Base-by-base conservation (phyloP, 2,329 filamentous ascomycete genomes). In the Sodiomyces alkalinus region DNA sequence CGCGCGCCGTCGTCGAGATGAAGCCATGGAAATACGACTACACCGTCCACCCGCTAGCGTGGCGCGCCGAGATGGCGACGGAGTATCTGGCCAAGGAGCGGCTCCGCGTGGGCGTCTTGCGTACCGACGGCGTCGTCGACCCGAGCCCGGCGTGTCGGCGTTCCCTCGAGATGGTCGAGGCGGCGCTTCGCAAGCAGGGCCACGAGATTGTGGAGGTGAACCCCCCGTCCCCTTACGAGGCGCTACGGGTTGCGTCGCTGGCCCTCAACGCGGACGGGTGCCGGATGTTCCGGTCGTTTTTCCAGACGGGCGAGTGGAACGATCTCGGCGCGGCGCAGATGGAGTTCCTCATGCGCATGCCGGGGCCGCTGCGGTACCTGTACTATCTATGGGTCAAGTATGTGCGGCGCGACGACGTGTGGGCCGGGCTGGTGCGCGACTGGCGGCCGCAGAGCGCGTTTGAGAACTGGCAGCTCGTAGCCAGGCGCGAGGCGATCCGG, bases 341-440 rank as follows among this genome's bases (percentile, higher is more conserved):
- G 60, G 63, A 68, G 29, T 71, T 65, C 41, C 74, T 86, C 46
- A 82, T 85, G 58, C 62, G 60, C 22, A 64, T 92, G 10, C 78
- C 82, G 10, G 59, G 73, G 6, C 71, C 78, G 4, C 45, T 92
- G 40, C 82, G 83, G 48, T 92, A 79, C 49, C 44, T 90, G n/a
- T 82, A 92, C 57, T 90, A 85, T 48, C 68, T 85, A 5, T 94
- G 80, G 67, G 76, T 90, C n/a, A 78, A 77, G 43, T 92, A 93
- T 48, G 59, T 94, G 36, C 70, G 74, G 30, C 57, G 73, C 8
- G 85, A 94, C 47, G 49, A 58, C 2, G 53, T 86, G 27, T 92
- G 83, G 80, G 83, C 85, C 0, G 76, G 73, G 0, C 53, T 94
- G 5, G 56, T 94, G 26, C 63, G 66, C 23, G 62, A 76, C 41